These are phyloP conservation scores for Globisporangium sylvaticum DNA, from an alignment of 352 stramenopile species.

Conservation along the genomic window DNA sequence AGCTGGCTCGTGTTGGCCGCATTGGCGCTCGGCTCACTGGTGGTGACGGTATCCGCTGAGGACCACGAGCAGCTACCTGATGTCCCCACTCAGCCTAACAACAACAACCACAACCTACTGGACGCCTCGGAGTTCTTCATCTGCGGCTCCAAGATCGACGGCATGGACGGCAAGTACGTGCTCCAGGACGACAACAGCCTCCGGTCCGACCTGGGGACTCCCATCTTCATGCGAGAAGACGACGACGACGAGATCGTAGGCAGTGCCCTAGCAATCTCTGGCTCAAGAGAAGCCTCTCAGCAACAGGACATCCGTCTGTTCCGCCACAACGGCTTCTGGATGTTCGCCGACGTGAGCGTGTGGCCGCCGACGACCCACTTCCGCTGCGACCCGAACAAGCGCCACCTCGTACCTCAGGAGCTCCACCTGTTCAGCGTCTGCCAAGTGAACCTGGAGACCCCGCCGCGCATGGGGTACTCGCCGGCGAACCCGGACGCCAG, in stretches of 20 bases:
- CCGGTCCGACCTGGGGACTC: constrained; percentile 32
- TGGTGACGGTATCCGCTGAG: not conserved
- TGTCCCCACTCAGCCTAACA: not conserved
- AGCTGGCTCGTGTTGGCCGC: not conserved
- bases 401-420: constrained; percentile 5
- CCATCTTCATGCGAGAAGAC: constrained; percentile 46
- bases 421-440: constrained; percentile 25
- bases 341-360: constrained; percentile 48
- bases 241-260: constrained; percentile 9
- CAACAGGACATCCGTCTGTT: constrained; percentile 51
- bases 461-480: constrained; percentile 39
- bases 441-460: constrained; percentile 26
- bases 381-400: constrained; percentile 55
- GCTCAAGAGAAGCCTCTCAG: not conserved
- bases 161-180: constrained; percentile 58
- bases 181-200: constrained; percentile 19
- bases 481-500: constrained; percentile 17
- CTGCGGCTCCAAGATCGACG: constrained; percentile 35
- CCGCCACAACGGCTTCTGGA: constrained; percentile 62
- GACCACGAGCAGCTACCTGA: not conserved
- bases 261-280: not conserved
- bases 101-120: not conserved
- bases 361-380: constrained; percentile 60
- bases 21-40: not conserved
- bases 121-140: constrained; percentile 37